Evolutionary conservation across 495 filamentous ascomycete species (phyloP), one percentile per base, ranked within the genome.

Genomic region (Venustampulla echinocandica): DNA sequence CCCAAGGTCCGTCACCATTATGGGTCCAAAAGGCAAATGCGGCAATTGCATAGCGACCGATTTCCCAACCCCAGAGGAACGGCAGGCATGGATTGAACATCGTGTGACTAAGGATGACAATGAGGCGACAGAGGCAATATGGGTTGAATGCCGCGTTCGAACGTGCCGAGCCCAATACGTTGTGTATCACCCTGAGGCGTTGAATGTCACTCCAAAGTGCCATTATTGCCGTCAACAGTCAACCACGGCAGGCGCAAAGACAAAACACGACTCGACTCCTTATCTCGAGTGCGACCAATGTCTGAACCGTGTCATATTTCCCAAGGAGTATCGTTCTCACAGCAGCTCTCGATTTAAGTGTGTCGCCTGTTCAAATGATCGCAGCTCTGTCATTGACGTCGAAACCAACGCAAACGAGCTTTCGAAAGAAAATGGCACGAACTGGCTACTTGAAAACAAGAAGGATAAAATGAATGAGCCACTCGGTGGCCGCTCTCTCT

Each of bases 131-230:
- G 36, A 30, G 0, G 63, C 57, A 3, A 53, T 55, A 1, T 71
- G 70, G 70, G 63, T 67, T 1, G 69, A 71, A 46, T 74, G 70
- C 51, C 48, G 40, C 18, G 44, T 61, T 28, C 39, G 38, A 0
- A 49, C 55, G 19, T 74, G 70, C 53, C 55, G 67, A 2, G 69
- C 62, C 1, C 70, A 74, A 52, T 74, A 71, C 50, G 60, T 71
- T 6, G 63, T 71, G 18, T 74, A 71, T 52, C 41, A 62, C 42
- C 36, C 53, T 1, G 57, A 65, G 10, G 47, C 46, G 11, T 54
- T 70, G 27, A 60, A 60, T 9, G 63, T 67, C 13, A 61, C 62
- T 4, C 50, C 70, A 13, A 71, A 74, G 47, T 71, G 70, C 48
- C 54, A 66, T 49, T 71, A 67, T 53, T 74, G 68, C 50, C 62